Evolutionary conservation across 2,329 filamentous ascomycete genomes (phyloP).

Genomic region (Emergomyces orientalis): DNA sequence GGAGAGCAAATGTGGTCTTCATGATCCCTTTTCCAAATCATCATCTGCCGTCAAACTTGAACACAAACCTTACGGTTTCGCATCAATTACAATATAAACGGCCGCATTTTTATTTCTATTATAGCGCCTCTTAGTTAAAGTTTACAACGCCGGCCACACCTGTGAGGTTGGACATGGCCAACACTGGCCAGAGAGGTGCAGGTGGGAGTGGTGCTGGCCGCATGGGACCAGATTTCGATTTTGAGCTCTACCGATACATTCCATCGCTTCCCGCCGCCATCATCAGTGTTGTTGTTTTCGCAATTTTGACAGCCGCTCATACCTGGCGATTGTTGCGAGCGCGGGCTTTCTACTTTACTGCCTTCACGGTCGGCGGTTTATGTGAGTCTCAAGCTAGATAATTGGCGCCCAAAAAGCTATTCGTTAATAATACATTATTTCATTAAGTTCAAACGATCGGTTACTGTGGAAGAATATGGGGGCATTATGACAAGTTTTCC

Average conservation of each 20-base stretch:
- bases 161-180: neutral
- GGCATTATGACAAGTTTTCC: neutral
- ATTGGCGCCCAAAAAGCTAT: too few relatives aligned
- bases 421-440: too few relatives aligned
- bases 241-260: constrained; percentile 38
- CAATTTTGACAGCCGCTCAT: constrained; percentile 31
- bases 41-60: too few relatives aligned
- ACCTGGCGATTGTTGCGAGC: constrained; percentile 30
- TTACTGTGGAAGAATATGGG: neutral
- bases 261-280: constrained; percentile 39
- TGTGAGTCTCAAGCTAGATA: constrained; percentile 28
- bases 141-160: neutral
- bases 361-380: constrained; percentile 45
- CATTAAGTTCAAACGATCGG: constrained; percentile 13
- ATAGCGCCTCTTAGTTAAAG: neutral
- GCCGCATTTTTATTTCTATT: neutral
- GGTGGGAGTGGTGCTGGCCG: too few relatives aligned
- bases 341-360: constrained; percentile 44
- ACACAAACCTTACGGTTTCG: too few relatives aligned
- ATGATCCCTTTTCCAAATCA: too few relatives aligned
- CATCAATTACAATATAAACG: too few relatives aligned
- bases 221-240: neutral
- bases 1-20: too few relatives aligned
- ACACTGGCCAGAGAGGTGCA: neutral
- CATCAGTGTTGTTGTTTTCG: constrained; percentile 36